Conservation (phyloP, 2,329 filamentous ascomycete species). For the Calonectria montana region DNA sequence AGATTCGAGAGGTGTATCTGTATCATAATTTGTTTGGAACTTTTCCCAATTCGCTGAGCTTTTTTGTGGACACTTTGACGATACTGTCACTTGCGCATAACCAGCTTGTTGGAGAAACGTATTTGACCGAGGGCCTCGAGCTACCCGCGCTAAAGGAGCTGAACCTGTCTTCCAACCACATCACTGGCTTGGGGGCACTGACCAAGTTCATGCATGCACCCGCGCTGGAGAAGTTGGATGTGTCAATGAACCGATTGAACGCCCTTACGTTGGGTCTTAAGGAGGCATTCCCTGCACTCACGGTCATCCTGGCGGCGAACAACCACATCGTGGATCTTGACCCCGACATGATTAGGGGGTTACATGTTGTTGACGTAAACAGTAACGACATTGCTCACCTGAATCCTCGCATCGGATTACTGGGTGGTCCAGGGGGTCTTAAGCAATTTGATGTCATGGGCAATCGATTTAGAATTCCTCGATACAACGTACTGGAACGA, state of each 20-base stretch:
- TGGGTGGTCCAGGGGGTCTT: constrained; percentile 71
- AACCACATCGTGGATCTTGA: constrained; percentile 82
- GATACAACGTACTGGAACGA: constrained; percentile 84
- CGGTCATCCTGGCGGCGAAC: constrained; percentile 78
- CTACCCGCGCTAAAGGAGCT: constrained; percentile 82
- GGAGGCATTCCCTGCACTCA: constrained; percentile 75
- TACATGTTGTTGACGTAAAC: constrained; percentile 73
- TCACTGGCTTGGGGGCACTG: constrained; percentile 77
- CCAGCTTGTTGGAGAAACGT: constrained; percentile 72
- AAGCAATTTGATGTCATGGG: constrained; percentile 81
- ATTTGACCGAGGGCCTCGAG: constrained; percentile 73
- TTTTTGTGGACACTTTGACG: constrained; percentile 77
- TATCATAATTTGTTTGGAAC: constrained; percentile 80
- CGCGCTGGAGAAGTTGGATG: constrained; percentile 78
- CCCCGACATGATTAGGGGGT: constrained; percentile 77
- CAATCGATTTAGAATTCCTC: constrained; percentile 89
- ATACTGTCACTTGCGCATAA: constrained; percentile 82
- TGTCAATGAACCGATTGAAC: constrained; percentile 84
- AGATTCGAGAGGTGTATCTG: constrained; percentile 70
- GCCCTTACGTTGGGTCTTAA: constrained; percentile 73
- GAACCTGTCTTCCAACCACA: constrained; percentile 78
- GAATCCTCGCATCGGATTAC: constrained; percentile 82
- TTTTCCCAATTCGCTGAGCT: constrained; percentile 77
- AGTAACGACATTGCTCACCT: constrained; percentile 89
- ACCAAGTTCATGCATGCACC: constrained; percentile 78